Evolutionary conservation across 2,329 filamentous ascomycete genomes (phyloP), one percentile per base, ranked within the genome.

Genomic region (Dactylella cylindrospora): DNA sequence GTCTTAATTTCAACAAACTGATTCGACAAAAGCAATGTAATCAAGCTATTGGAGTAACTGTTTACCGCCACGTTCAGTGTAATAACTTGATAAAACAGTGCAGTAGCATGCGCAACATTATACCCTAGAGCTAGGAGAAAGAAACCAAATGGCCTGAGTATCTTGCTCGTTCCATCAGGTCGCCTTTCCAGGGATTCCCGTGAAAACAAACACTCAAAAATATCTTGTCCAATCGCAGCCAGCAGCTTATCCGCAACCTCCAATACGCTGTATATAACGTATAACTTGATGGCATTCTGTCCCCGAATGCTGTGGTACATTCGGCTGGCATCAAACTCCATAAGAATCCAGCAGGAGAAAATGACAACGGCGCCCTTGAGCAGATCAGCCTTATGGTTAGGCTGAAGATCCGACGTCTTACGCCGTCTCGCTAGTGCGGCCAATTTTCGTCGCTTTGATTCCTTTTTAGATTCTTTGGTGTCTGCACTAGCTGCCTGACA

Each of bases 1-100:
- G 88, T 88, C 71, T 98, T 98, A 77, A 98, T 95, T 75, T 98
- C 93, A 35, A 98, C 93, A 69, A 98, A 98, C 71, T 98, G 94
- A 70, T 97, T 98, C 5, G 90, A 96, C 71, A 98, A 82, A 1
- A 98, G 78, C 0, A 98, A 80, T 0, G 93, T 96, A 26, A 98
- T 78, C 3, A 98, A 77, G 0, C 93, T 91, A 70, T 98, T 98
- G 0, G 90, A 96, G 73, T 98, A 98, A 0, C 91, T 96, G 73
- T 98, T 98, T 68, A 98, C 91, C 0, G 93, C 93, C 2, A 98
- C 94, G 66, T 98, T 98, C 49, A 98, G 80, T 0, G 93, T 95
- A 68, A 98, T 95, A 67, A 97, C 91, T 70, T 98, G 93, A 72
- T 95, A 97, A 73, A 98, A 97, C 0, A 98, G 77, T 0, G 89